These are phyloP conservation scores for Aureobasidium subglaciale DNA, from an alignment of 2,329 filamentous ascomycete genomes.

Conservation along the genomic window DNA sequence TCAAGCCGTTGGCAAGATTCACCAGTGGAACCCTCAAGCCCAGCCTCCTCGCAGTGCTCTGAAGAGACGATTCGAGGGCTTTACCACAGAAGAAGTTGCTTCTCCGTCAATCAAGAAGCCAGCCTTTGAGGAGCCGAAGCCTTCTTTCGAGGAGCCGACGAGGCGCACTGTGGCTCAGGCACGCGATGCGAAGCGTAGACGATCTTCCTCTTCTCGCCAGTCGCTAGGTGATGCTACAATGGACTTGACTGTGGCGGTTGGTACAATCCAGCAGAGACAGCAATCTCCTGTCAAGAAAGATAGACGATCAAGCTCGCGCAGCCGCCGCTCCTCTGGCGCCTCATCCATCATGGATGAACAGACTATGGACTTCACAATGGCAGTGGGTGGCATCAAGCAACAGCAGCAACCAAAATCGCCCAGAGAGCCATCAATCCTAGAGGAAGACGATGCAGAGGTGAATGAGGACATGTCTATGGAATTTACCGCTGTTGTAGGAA, in stretches of 20 bases:
- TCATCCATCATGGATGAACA: conserved; percentile 37
- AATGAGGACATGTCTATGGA: conserved; percentile 48
- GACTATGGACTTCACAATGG: conserved; percentile 51
- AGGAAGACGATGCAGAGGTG: conserved; percentile 29
- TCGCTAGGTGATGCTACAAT: conserved; percentile 36
- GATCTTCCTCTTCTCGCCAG: conserved; percentile 29
- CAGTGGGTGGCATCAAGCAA: conserved; percentile 39
- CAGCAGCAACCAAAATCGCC: not conserved
- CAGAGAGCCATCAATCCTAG: conserved; percentile 4
- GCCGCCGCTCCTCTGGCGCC: conserved; percentile 29
- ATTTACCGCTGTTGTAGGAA: conserved; percentile 42
- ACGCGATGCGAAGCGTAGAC: conserved; percentile 33
- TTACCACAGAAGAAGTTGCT: conserved; percentile 31
- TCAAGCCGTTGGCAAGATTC: conserved; percentile 46
- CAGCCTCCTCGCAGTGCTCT: conserved; percentile 31
- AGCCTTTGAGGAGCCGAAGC: conserved; percentile 26
- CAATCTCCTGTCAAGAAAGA: conserved; percentile 22
- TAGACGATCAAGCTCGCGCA: conserved; percentile 27
- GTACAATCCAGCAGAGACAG: conserved; percentile 25
- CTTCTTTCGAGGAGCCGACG: conserved; percentile 25
- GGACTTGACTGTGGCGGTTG: conserved; percentile 34
- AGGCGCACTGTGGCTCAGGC: conserved; percentile 22
- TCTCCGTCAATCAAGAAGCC: conserved; percentile 22
- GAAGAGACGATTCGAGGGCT: conserved; percentile 32
- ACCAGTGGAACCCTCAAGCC: conserved; percentile 26